These are phyloP conservation scores for Verticillium nubilum DNA, from an alignment of 2,329 filamentous ascomycete species.

Conservation along the genomic window DNA sequence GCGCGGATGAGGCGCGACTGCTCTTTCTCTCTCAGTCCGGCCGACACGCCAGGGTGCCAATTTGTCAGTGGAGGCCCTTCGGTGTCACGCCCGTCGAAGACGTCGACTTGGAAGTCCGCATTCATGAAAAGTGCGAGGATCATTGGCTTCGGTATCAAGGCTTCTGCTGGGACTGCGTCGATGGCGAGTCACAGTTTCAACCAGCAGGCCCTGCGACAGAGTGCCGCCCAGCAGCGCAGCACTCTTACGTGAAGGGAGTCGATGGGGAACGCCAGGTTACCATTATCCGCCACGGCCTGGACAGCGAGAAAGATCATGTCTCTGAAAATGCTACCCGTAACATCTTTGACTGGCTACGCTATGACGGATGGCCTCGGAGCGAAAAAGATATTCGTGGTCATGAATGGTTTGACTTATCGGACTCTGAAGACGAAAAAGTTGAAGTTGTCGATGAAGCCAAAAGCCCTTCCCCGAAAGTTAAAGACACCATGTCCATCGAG, in stretches of 20 bases:
- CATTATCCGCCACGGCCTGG: slow-evolving; percentile 6
- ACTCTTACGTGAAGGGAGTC: neutral
- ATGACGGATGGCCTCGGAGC: slow-evolving; percentile 15
- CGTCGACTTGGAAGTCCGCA: slow-evolving; percentile 21
- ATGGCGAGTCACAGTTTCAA: slow-evolving; percentile 3
- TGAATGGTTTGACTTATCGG: slow-evolving; percentile 17
- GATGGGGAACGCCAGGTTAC: neutral
- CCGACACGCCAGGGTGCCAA: slow-evolving; percentile 13
- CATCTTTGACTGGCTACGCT: slow-evolving; percentile 22
- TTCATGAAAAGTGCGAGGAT: slow-evolving; percentile 16
- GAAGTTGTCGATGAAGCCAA: neutral
- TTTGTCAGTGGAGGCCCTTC: slow-evolving; percentile 23
- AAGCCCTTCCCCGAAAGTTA: neutral
- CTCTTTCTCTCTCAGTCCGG: slow-evolving; percentile 19
- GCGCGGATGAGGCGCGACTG: slow-evolving; percentile 22
- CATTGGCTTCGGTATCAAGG: slow-evolving; percentile 18
- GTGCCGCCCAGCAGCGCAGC: neutral
- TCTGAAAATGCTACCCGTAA: slow-evolving; percentile 22
- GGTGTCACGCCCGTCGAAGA: slow-evolving; percentile 19
- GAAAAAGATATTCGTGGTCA: slow-evolving; percentile 17
- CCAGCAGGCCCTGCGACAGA: neutral
- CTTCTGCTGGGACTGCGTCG: slow-evolving; percentile 14
- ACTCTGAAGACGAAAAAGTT: slow-evolving; percentile 16
- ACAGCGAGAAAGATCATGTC: slow-evolving; percentile 11
- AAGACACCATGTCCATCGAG: neutral